phyloP scores from a whole-genome alignment of 1,284 basidiomycete genomes.

The Laetiporus sulphureus region DNA sequence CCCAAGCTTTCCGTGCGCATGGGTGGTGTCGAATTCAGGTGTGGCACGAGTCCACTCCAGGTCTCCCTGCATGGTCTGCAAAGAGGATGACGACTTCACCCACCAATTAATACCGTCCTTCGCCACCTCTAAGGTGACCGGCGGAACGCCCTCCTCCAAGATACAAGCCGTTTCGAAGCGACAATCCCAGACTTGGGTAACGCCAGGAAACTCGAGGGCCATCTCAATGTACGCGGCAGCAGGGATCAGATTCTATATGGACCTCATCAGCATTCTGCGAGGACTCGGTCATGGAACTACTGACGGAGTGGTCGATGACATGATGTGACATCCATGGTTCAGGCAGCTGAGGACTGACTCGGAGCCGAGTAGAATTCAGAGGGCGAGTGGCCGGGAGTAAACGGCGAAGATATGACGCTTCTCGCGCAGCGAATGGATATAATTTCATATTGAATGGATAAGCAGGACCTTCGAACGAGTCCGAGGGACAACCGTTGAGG shows the following conservation, averaged over 20 bases:
- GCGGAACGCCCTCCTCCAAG: constrained; percentile 5
- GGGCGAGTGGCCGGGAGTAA: constrained; percentile 3
- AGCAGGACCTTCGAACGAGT: not conserved
- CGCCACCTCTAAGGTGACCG: constrained; percentile 9
- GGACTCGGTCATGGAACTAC: not conserved
- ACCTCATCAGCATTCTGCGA: not conserved
- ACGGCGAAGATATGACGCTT: not conserved
- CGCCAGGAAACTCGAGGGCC: constrained; percentile 7
- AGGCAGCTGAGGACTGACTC: constrained; percentile 3
- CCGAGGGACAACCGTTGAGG: constrained; percentile 7
- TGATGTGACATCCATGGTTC: constrained; percentile 5
- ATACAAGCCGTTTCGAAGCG: constrained; percentile 8
- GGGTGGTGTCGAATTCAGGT: constrained; percentile 12
- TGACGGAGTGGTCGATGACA: constrained; percentile 9
- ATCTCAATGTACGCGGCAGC: constrained; percentile 8
- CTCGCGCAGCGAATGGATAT: constrained; percentile 1
- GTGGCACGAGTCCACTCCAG: constrained; percentile 6
- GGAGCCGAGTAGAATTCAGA: constrained; percentile 3
- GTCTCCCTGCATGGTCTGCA: constrained; percentile 6
- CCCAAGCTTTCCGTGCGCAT: constrained; percentile 15
- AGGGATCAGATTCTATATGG: constrained; percentile 4
- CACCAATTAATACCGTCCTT: constrained; percentile 2
- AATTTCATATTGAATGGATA: constrained; percentile 5
- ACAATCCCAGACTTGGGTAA: constrained; percentile 11
- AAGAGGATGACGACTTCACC: constrained; percentile 9